Conservation (phyloP, 1,284 basidiomycete species). For the Marasmius tenuissimus region DNA sequence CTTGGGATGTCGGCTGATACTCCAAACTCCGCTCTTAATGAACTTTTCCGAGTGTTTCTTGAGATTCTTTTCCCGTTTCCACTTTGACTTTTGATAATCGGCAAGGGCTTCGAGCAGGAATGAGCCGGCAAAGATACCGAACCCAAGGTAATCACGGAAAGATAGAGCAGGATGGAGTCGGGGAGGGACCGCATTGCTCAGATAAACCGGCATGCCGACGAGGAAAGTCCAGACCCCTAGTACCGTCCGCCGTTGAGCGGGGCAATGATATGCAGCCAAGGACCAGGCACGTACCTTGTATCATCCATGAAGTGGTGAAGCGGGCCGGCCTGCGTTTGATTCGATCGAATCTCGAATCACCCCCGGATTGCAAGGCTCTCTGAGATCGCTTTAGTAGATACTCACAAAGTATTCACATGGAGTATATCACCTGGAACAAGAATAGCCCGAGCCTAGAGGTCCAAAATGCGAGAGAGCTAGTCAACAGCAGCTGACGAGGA, state of each 20-base stretch:
- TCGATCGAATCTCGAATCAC: conserved; percentile 71
- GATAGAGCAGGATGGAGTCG: conserved; percentile 58
- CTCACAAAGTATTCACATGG: not conserved
- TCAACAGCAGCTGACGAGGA: conserved; percentile 61
- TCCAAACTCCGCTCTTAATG: conserved; percentile 73
- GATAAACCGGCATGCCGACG: conserved; percentile 69
- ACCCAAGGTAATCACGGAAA: conserved; percentile 54
- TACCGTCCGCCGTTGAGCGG: not conserved
- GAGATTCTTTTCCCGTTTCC: conserved; percentile 63
- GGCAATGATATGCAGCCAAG: not conserved
- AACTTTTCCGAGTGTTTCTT: conserved; percentile 78
- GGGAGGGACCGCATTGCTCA: conserved; percentile 65
- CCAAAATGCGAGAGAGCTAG: conserved; percentile 59
- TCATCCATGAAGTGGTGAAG: conserved; percentile 71
- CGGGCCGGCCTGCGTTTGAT: conserved; percentile 61
- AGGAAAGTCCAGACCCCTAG: conserved; percentile 69
- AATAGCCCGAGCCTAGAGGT: conserved; percentile 63
- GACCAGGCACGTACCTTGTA: conserved; percentile 49
- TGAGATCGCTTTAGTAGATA: conserved; percentile 20
- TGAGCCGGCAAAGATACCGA: conserved; percentile 59
- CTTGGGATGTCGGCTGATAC: conserved; percentile 76
- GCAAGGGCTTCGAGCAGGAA: conserved; percentile 66
- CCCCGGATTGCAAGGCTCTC: conserved; percentile 39
- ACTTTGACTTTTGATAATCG: conserved; percentile 70
- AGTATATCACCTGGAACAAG: conserved; percentile 45